Base-by-base conservation (phyloP, 768 basidiomycete species). In the Pisolithus tinctorius region DNA sequence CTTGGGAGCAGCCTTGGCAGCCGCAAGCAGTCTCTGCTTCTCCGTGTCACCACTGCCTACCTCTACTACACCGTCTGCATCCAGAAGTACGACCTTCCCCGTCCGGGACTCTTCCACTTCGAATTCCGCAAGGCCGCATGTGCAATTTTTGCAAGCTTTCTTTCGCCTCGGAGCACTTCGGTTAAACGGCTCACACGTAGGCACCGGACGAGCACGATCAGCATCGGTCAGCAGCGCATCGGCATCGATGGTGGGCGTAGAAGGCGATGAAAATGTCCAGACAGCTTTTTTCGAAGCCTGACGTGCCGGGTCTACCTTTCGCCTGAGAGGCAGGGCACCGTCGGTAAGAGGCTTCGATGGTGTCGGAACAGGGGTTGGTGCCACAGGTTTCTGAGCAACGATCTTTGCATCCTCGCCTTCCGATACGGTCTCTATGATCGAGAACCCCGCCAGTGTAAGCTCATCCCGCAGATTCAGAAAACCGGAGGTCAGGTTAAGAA, bases 141-240 rank as follows among this genome's bases (percentile, higher is more conserved):
- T 81, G 69, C 96, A 99, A 64, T 82, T 83, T 73, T 97, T 97
- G 79, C 96, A 99, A 29, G 96, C 95, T 65, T 83, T 86, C 76
- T 88, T 92, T 59, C 87, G 74, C 56, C 86, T 75, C n/a, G 82
- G 78, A 14, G 75, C 76, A 23, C 68, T 65, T 9, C 58, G 60
- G 17, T 58, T 61, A 40, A 78, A 70, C 14, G 89, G 89, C 63
- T 87, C 88, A 58, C 89, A 91, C 5, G 80, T 78, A 26, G 86
- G 85, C 31, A 79, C 77, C 0, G 93, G 93, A 2, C 91, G 83
- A 30, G 74, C 75, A 51, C 85, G 84, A 65, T 98, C 95, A 37
- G 81, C 86, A 25, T 83, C 75, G 10, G 93, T 93, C 41, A 97
- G 79, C 29, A 96, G 81, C 25, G 83, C 74, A 51, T 92, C 88